These are phyloP conservation scores for Volvariella surrecta DNA, from an alignment of 1,284 basidiomycete species.

Conservation along the genomic window DNA sequence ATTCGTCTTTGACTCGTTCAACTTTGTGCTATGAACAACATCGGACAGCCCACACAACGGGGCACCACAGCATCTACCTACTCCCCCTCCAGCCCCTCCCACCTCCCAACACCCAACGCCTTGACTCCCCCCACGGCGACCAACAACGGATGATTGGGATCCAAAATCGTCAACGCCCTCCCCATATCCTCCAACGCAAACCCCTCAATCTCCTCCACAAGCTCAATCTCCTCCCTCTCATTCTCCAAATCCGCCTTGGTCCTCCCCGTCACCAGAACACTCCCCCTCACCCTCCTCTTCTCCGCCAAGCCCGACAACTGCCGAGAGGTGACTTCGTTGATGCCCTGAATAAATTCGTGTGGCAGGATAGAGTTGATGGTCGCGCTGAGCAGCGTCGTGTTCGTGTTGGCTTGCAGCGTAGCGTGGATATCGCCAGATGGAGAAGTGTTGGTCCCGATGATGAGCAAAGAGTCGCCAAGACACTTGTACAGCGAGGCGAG, in stretches of 20 bases:
- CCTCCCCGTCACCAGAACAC: constrained; percentile 24
- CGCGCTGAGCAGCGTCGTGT: too few relatives aligned
- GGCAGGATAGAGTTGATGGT: constrained; percentile 42
- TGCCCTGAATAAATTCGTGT: constrained; percentile 38
- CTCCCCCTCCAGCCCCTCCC: constrained; percentile 36
- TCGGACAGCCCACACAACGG: too few relatives aligned
- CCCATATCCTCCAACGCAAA: constrained; percentile 69
- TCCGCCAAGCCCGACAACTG: constrained; percentile 63
- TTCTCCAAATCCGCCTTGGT: constrained; percentile 36
- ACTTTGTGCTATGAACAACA: too few relatives aligned
- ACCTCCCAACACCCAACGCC: constrained; percentile 50
- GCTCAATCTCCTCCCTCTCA: constrained; percentile 59
- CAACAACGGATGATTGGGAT: constrained; percentile 50
- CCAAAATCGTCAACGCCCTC: constrained; percentile 46
- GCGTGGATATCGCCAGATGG: too few relatives aligned
- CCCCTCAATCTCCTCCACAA: constrained; percentile 69
- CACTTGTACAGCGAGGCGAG: constrained; percentile 72
- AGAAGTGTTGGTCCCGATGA: too few relatives aligned
- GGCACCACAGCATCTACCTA: too few relatives aligned
- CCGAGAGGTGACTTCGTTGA: constrained; percentile 60
- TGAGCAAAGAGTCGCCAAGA: constrained; percentile 56
- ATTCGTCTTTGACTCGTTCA: too few relatives aligned
- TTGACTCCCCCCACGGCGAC: constrained; percentile 63
- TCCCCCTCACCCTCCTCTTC: constrained; percentile 45
- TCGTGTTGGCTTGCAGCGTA: not conserved